Evolutionary conservation across 2,329 filamentous ascomycete species (phyloP), one percentile per base, ranked within the genome.

Genomic region (Lecanicillium sp.): DNA sequence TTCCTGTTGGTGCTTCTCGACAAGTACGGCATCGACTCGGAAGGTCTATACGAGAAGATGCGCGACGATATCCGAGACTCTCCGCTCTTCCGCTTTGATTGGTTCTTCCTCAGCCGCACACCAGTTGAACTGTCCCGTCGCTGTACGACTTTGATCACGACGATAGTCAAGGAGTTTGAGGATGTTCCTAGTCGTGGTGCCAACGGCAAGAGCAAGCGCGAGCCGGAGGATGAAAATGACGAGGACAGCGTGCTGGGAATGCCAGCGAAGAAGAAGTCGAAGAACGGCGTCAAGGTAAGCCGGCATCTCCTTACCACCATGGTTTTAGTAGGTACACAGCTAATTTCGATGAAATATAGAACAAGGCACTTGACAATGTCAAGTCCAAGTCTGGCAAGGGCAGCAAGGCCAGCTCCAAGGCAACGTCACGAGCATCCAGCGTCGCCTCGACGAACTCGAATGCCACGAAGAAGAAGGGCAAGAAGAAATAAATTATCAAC

Each of bases 101-200:
- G 94, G 94, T 98, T 98, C 69, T 96, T 98, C 71, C 74, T 98
- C 29, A 94, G 87, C 59, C 79, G 92, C 33, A 98, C 90, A 4
- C 87, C 92, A 0, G 81, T 89, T 36, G 92, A 98, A 63, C 84
- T 98, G 51, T 84, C 87, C 45, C 81, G 92, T 51, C 79, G 94
- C 37, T 97, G 92, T 66, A 94, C 86, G 22, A 98, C 94, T 2
- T 74, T 98, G 37, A 78, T 98, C 46, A 94, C 90, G 27, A 94
- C 92, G 0, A 87, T 98, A 34, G 85, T 92, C 37, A 84, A 92
- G 61, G 92, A 98, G 63, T 95, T 96, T 60, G 90, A 96, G 56
- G 80, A 84, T 39, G 61, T 68, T 28, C 71, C 72, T 33, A 62
- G 68, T 8, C 58, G 59, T 41, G 77, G 77, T 12, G 64, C 67